Evolutionary conservation across 768 basidiomycete genomes (phyloP).

Genomic region (Neoboletus magnificus): DNA sequence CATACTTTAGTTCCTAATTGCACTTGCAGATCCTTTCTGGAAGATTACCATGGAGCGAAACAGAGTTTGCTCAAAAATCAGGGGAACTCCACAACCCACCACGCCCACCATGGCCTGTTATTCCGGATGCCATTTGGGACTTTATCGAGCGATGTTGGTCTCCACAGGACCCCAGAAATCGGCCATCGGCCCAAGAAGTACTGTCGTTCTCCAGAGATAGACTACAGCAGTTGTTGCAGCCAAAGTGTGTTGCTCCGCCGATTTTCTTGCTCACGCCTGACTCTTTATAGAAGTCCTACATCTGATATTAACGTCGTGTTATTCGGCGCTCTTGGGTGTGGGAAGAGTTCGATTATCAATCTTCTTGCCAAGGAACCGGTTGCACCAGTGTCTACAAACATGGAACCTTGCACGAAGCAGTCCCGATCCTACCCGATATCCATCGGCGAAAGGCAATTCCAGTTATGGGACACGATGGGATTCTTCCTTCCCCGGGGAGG

Average conservation of each 20-base stretch:
- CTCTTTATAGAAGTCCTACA: not conserved
- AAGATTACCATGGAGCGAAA: not conserved
- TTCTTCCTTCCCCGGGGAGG: too few relatives aligned
- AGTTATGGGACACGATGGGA: too few relatives aligned
- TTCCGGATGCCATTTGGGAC: not conserved
- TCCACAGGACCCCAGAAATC: not conserved
- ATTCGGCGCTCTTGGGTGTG: conserved; percentile 14
- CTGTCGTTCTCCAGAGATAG: too few relatives aligned
- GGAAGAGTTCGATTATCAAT: conserved; percentile 21
- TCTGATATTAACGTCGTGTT: conserved; percentile 13
- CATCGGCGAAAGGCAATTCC: too few relatives aligned
- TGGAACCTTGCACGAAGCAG: too few relatives aligned
- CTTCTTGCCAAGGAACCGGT: too few relatives aligned
- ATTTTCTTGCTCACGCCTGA: not conserved
- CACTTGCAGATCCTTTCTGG: conserved; percentile 2
- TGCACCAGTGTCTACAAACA: too few relatives aligned
- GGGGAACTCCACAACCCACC: not conserved
- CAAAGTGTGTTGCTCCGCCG: too few relatives aligned
- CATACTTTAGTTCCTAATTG: too few relatives aligned
- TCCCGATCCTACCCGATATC: too few relatives aligned
- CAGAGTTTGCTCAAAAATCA: not conserved
- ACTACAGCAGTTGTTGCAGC: too few relatives aligned
- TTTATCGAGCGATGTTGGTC: conserved; percentile 8
- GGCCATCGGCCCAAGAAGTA: not conserved
- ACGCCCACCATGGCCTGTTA: not conserved